Conservation (phyloP, 371 early-diverging fungal species). For the Circinella umbellata region DNA sequence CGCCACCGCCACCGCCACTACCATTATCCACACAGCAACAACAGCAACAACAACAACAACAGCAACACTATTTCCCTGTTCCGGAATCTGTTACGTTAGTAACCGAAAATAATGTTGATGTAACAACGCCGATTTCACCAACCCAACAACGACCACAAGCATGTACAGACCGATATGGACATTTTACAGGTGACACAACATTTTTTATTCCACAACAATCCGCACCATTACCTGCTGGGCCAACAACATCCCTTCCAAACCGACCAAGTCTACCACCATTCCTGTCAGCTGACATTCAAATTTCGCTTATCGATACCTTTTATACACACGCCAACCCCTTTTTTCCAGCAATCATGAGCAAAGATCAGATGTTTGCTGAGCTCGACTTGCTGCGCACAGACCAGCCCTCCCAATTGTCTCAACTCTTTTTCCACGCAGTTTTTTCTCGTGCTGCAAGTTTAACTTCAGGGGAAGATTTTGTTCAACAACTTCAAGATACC, state of each 20-base stretch:
- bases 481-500: neutral
- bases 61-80: neutral
- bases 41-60: neutral
- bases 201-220: slow-evolving; percentile 4
- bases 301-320: slow-evolving; percentile 55
- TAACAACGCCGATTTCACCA: neutral
- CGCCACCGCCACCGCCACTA: neutral
- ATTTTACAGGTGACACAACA: slow-evolving; percentile 19
- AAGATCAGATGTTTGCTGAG: slow-evolving; percentile 30
- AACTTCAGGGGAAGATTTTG: slow-evolving; percentile 4
- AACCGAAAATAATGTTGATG: neutral
- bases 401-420: slow-evolving; percentile 32
- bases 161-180: slow-evolving; percentile 6
- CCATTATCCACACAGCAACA: neutral
- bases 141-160: neutral
- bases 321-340: slow-evolving; percentile 58
- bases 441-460: slow-evolving; percentile 39
- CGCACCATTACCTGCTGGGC: neutral
- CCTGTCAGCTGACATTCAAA: slow-evolving; percentile 22
- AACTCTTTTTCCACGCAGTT: slow-evolving; percentile 41
- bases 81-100: neutral
- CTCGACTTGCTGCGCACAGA: slow-evolving; percentile 17
- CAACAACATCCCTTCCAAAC: neutral
- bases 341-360: slow-evolving; percentile 54
- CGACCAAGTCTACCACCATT: slow-evolving; percentile 4